Evolutionary conservation across 805 yeast species (phyloP), one percentile per base, ranked within the genome.

Genomic region (Yamadazyma scolyti): DNA sequence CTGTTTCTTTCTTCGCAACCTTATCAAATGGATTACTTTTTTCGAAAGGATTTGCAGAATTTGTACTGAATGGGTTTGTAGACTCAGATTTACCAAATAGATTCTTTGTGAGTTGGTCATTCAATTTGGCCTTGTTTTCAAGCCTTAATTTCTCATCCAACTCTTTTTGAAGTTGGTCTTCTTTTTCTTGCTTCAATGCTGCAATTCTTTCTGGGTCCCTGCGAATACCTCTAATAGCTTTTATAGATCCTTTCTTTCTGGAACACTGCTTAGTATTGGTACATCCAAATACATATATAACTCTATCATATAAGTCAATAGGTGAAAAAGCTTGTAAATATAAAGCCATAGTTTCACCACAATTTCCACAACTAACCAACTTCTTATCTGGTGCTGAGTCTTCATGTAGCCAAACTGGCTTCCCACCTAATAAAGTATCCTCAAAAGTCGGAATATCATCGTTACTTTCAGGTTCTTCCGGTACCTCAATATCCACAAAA

Each of bases 391-490:
- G 93, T 3, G 61, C 52, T 0, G 86, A 77, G 1, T 65, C 60
- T 3, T 70, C 68, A 40, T 79, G 72, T 20, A 86, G 54, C 94
- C 95, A 82, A 6, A 77, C 49, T 6, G 71, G 70, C 23, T 53
- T 46, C 1, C 95, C 94, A 1, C 97, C 97, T 19, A 90, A 70
- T 41, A 86, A 79, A 0, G 94, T 77, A 47, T 87, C 96, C 34
- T 65, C 72, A n/a, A 63, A 47, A 3, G 61, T 51, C 4, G 68
- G 68, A 6, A 50, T 54, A 1, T 57, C 65, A 2, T 55, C 50
- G 27, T 69, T 76, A 3, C 65, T 72, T 6, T 46, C 51, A 12
- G 5, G 71, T 65, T 17, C 72, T 68, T n/a, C 56, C 46, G 21
- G 28, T 2, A 31, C 28, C 20, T 16, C 75, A 70, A 73, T 68